Percentiles rank a stretch among this genome's conserved stretches.
Evolutionary conservation across 1,139 yeast genomes (phyloP).

Genomic region (Zygoascus sp.): DNA sequence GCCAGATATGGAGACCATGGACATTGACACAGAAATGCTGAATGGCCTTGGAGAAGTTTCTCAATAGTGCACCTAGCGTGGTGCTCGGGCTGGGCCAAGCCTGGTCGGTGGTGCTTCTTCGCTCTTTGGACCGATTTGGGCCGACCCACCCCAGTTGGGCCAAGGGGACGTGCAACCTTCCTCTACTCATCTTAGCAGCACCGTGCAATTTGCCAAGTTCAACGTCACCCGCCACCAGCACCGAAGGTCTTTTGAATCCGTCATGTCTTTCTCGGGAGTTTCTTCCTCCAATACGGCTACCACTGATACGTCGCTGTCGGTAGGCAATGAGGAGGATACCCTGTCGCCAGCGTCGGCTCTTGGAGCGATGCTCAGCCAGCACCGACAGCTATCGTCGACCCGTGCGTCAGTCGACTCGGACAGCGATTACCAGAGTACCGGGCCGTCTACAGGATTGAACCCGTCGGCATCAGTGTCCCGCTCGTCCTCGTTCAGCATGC

Average conservation of each 20-base stretch:
- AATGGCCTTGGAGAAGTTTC: not conserved
- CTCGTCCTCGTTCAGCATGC: conserved; percentile 57
- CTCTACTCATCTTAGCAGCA: not conserved
- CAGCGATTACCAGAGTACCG: conserved; percentile 29
- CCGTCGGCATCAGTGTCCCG: conserved; percentile 53
- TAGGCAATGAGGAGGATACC: not conserved
- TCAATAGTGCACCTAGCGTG: not conserved
- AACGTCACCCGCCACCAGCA: not conserved
- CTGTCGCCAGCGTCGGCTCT: not conserved
- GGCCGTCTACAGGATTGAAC: conserved; percentile 10
- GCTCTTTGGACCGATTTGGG: no score
- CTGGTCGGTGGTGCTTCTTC: no score
- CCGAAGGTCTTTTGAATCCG: not conserved
- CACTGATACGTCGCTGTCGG: conserved; percentile 6
- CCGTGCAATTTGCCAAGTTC: not conserved
- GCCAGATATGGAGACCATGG: not conserved
- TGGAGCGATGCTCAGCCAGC: conserved; percentile 2
- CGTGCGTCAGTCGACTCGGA: conserved; percentile 35
- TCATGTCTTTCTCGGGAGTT: conserved; percentile 5
- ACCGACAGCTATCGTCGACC: conserved; percentile 22
- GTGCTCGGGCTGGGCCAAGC: no score
- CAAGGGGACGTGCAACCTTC: no score
- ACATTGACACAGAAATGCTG: not conserved
- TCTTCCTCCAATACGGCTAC: conserved; percentile 5
- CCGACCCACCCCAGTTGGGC: no score